phyloP scores from a whole-genome alignment of 1,284 basidiomycete genomes.

The Entoloma clypeatum region DNA sequence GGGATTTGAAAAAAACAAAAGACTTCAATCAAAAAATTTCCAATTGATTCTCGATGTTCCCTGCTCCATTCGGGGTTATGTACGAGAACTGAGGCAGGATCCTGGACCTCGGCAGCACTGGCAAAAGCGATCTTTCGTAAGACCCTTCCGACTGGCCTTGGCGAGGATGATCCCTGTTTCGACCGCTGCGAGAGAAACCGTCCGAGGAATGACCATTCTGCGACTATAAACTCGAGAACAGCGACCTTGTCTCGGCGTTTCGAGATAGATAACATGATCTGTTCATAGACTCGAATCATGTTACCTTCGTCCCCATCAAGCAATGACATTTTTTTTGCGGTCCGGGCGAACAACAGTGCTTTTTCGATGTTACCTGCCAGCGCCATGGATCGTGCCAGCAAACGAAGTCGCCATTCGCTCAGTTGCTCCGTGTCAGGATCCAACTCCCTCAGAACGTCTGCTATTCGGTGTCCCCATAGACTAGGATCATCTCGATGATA shows the following conservation, averaged over 20 bases:
- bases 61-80: conserved; percentile 25
- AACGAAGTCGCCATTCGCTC: conserved; percentile 25
- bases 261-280: conserved; percentile 38
- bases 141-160: conserved; percentile 17
- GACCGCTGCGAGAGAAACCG: conserved; percentile 25
- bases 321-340: conserved; percentile 16
- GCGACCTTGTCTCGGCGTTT: conserved; percentile 33
- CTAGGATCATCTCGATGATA: too few species aligned
- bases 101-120: conserved; percentile 32
- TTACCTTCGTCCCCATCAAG: conserved; percentile 8
- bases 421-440: conserved; percentile 15
- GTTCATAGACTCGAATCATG: conserved; percentile 34
- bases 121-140: conserved; percentile 32
- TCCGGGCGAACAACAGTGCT: conserved; percentile 29
- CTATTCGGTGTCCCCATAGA: conserved; percentile 38
- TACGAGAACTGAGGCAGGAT: conserved; percentile 34
- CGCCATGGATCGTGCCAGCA: conserved; percentile 31
- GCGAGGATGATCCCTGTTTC: conserved; percentile 4
- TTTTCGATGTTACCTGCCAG: conserved; percentile 33
- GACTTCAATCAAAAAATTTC: conserved; percentile 39
- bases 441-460: conserved; percentile 31
- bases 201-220: conserved; percentile 40
- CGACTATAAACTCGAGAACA: conserved; percentile 42
- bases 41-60: conserved; percentile 30
- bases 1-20: conserved; percentile 31